phyloP scores from a whole-genome alignment of 345 rosid species.

The Lepidium sativum region DNA sequence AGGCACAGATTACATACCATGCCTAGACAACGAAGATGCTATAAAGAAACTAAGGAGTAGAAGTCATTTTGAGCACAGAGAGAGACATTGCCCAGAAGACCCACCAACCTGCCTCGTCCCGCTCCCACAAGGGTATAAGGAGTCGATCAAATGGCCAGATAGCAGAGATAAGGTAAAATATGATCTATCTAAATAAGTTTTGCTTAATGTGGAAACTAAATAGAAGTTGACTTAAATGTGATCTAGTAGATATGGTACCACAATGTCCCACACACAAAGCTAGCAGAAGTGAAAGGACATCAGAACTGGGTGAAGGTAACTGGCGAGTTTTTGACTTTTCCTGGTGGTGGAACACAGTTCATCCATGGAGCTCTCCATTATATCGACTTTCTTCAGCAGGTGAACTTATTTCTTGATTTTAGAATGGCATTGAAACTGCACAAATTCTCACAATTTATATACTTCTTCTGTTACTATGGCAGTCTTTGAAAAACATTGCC shows the following conservation, averaged over 20 bases:
- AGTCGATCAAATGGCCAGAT: slow-evolving; percentile 62
- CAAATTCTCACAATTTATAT: neutral
- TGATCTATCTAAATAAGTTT: neutral
- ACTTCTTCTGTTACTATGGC: neutral
- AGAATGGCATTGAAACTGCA: neutral
- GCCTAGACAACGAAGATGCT: slow-evolving; percentile 83
- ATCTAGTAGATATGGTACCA: slow-evolving; percentile 80
- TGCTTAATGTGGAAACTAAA: neutral
- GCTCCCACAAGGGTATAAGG: slow-evolving; percentile 62
- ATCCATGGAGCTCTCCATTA: slow-evolving; percentile 92
- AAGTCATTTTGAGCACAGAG: slow-evolving; percentile 74
- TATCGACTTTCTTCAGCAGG: slow-evolving; percentile 68
- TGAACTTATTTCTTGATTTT: slow-evolving; percentile 16
- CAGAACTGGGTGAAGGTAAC: slow-evolving; percentile 94
- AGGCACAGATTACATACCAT: slow-evolving; percentile 86
- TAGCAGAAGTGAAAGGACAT: slow-evolving; percentile 86
- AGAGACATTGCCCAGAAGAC: slow-evolving; percentile 90
- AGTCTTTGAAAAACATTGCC: slow-evolving; percentile 60
- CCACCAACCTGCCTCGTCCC: slow-evolving; percentile 69
- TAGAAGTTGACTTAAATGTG: slow-evolving; percentile 6
- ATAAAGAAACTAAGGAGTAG: slow-evolving; percentile 41
- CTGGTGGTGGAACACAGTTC: slow-evolving; percentile 96
- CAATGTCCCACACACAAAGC: slow-evolving; percentile 72
- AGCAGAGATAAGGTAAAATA: slow-evolving; percentile 74
- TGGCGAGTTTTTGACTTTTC: slow-evolving; percentile 90